A percentile compares a stretch with the other conserved stretches of the same genome.
phyloP scores from a whole-genome alignment of 139 green algal genomes.

The Gonium pectorale region DNA sequence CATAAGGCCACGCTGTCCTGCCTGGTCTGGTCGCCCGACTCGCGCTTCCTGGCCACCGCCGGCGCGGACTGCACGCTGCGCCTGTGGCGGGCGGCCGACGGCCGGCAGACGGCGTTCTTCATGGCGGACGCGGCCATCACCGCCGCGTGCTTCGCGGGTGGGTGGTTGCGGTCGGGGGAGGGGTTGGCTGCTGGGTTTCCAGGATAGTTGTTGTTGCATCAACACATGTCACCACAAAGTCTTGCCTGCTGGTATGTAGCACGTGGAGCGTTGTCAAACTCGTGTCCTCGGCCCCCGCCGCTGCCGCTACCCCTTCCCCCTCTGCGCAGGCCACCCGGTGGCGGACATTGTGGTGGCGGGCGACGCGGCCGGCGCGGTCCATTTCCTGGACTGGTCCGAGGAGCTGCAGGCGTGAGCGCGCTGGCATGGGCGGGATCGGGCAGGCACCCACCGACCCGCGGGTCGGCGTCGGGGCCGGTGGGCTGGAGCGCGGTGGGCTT shows the following conservation, averaged over 20 bases:
- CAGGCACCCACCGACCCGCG: too few species aligned
- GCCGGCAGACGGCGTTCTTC: conserved; percentile 64
- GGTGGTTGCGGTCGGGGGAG: conserved; percentile 35
- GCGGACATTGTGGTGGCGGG: conserved; percentile 67
- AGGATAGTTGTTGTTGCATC: too few species aligned
- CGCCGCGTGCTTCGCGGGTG: conserved; percentile 35
- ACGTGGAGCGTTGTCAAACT: too few species aligned
- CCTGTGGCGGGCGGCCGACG: conserved; percentile 48
- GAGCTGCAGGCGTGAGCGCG: conserved; percentile 22
- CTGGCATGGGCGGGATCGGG: background rate
- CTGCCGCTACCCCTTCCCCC: background rate
- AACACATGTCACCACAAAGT: too few species aligned
- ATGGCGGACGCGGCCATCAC: conserved; percentile 61
- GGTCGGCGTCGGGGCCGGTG: too few species aligned
- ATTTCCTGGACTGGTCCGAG: conserved; percentile 74
- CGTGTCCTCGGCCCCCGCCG: too few species aligned
- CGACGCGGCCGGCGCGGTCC: conserved; percentile 71
- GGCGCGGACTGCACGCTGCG: conserved; percentile 63
- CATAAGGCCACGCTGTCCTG: conserved; percentile 61
- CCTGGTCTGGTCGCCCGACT: conserved; percentile 59
- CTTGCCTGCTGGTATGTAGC: too few species aligned
- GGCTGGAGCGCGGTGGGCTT: background rate
- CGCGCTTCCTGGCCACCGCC: conserved; percentile 41
- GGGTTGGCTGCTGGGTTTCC: too few species aligned
- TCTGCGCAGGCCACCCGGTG: background rate